phyloP scores from a whole-genome alignment of 2,329 filamentous ascomycete species.

The Neopestalotiopsis clavispora region DNA sequence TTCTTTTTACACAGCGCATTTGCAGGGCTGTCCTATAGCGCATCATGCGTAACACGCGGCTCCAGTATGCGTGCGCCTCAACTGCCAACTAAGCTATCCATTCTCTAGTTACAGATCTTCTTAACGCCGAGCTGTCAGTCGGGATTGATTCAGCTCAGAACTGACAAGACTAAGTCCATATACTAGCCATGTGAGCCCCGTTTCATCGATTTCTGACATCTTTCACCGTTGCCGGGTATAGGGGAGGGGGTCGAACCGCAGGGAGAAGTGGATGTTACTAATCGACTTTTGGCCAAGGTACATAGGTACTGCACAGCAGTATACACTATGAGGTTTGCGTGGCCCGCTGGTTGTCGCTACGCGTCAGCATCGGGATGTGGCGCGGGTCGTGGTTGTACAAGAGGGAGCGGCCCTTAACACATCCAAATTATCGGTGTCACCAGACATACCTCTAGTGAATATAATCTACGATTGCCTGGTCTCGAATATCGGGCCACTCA shows the following conservation, averaged over 20 bases:
- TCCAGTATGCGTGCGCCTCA: neutral
- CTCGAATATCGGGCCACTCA: neutral
- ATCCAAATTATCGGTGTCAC: neutral
- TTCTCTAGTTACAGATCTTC: neutral
- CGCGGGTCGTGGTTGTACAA: neutral
- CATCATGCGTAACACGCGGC: neutral
- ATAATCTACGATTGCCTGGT: neutral
- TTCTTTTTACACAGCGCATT: neutral
- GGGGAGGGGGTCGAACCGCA: neutral
- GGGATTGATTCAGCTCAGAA: neutral
- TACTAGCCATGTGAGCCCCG: neutral
- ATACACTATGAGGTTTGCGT: neutral
- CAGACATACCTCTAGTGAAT: neutral
- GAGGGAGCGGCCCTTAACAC: neutral
- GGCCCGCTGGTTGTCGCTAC: neutral
- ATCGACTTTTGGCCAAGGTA: neutral
- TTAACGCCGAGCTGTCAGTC: neutral
- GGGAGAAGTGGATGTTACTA: neutral
- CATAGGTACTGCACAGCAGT: neutral
- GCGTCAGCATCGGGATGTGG: neutral
- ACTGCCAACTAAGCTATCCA: neutral
- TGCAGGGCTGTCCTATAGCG: neutral
- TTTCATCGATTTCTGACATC: neutral
- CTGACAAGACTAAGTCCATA: neutral
- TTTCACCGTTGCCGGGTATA: neutral